Evolutionary conservation across 768 basidiomycete genomes (phyloP).

Genomic region (Lentinus brumalis): DNA sequence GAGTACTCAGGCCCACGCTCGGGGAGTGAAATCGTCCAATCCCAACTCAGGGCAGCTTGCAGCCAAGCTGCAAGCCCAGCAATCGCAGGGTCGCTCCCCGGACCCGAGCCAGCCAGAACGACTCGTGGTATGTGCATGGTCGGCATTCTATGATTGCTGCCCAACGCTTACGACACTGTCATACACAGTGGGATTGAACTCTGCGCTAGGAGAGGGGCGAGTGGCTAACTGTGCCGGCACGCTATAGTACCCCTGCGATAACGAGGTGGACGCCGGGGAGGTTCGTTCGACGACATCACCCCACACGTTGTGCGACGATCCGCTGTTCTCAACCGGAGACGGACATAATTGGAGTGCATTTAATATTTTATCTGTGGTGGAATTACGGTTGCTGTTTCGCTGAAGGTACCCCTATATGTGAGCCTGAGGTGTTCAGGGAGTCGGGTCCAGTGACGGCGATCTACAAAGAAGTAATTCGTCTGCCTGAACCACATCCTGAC

Average conservation of each 20-base stretch:
- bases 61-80: slow-evolving; percentile 42
- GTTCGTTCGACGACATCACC: slow-evolving; percentile 3
- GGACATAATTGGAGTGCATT: not conserved
- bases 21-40: slow-evolving; percentile 46
- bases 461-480: no score
- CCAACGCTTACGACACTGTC: not conserved
- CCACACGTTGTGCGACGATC: slow-evolving; percentile 14
- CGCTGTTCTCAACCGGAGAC: slow-evolving; percentile 1
- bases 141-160: not conserved
- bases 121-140: slow-evolving; percentile 44
- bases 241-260: not conserved
- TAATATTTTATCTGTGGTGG: not conserved
- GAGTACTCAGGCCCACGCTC: slow-evolving; percentile 37
- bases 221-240: slow-evolving; percentile 23
- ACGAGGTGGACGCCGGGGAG: not conserved
- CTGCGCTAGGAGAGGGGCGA: not conserved
- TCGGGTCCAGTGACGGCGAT: no score
- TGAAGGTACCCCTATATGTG: no score
- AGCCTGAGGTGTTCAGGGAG: no score
- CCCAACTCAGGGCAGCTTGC: slow-evolving; percentile 48
- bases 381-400: no score
- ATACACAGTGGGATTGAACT: not conserved
- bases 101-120: slow-evolving; percentile 40
- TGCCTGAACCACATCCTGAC: no score
- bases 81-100: slow-evolving; percentile 36